Conservation (phyloP, 1,139 yeast genomes). For the Kodamaea fungicola region DNA sequence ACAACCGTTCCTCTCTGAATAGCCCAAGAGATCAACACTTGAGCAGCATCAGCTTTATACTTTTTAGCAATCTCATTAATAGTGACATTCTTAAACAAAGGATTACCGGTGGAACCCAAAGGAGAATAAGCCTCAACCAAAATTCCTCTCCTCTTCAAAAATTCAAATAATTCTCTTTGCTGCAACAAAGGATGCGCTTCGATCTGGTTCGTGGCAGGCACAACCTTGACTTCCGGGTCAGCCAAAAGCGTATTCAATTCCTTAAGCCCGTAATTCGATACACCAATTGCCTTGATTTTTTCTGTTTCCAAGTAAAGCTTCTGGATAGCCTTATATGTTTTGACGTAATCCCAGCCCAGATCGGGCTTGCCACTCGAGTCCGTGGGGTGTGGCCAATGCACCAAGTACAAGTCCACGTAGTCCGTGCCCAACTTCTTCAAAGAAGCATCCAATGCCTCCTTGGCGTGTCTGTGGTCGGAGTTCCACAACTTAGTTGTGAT, state of each 20-base stretch:
- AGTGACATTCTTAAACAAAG: conserved; percentile 14
- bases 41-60: conserved; percentile 15
- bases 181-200: conserved; percentile 23
- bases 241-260: conserved; percentile 14
- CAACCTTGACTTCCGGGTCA: conserved; percentile 14
- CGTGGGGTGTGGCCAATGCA: conserved; percentile 83
- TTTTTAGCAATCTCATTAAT: conserved; percentile 15
- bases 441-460: conserved; percentile 56
- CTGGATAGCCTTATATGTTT: conserved; percentile 73
- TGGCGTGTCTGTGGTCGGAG: conserved; percentile 59
- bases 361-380: conserved; percentile 28
- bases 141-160: conserved; percentile 13
- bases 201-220: conserved; percentile 20
- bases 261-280: conserved; percentile 16
- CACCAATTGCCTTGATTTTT: conserved; percentile 18
- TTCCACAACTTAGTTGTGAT: conserved; percentile 82
- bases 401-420: conserved; percentile 76
- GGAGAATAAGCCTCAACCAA: conserved; percentile 21
- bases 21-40: conserved; percentile 16
- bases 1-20: conserved; percentile 21
- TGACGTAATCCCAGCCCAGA: conserved; percentile 50
- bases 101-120: conserved; percentile 20
- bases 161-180: conserved; percentile 16
- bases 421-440: conserved; percentile 67
- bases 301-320: conserved; percentile 51